Evolutionary conservation across 177 flowering plant species (phyloP), one percentile per base, ranked within the genome.

Genomic region (Vitis hybrid): DNA sequence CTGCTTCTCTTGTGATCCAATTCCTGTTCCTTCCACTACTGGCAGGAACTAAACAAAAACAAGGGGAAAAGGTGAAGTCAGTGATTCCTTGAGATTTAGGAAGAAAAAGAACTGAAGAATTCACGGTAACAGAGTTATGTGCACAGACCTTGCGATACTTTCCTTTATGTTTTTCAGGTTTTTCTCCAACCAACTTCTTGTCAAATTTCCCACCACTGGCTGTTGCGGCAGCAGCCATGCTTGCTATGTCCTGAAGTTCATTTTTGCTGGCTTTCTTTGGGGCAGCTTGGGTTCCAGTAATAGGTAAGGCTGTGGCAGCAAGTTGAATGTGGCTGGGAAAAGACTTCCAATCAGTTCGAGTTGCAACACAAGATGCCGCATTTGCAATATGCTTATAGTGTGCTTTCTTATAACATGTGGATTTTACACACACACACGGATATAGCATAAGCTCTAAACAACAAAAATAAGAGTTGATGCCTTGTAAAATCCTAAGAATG

Each of bases 171-270:
- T 90, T 90, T 60, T 82, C 81, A 51, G 92, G 86, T 76, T 96
- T 93, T 70, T 96, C 99, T 66, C 97, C 99, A 1, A 86, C 82
- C 64, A 93, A 80, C 78, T 96, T 93, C 84, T 88, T 91, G 78
- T 96, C 99, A 73, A 96, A 96, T 77, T 93, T 96, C 10, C 99
- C 98, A 55, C 94, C 97, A 78, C 97, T 96, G 9, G 98, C 97
- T 18, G 99, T 96, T 32, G 98, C 71, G 51, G 84, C 85, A 61
- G 92, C 91, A 18, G 93, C 99, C 75, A 89, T 78, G 56, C 97
- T 93, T 68, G 98, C 98, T 10, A 92, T 87, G 79, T 82, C 81
- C 35, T 84, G 88, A 9, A 96, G 77, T 72, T 91, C 98, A 53
- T 76, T 81, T 77, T 92, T 96, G 56, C 83, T 78, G 11, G 81